Percentiles rank a stretch among this genome's conserved stretches.
Conservation (phyloP, 306 rosid species). For the Acacia crassicarpa region DNA sequence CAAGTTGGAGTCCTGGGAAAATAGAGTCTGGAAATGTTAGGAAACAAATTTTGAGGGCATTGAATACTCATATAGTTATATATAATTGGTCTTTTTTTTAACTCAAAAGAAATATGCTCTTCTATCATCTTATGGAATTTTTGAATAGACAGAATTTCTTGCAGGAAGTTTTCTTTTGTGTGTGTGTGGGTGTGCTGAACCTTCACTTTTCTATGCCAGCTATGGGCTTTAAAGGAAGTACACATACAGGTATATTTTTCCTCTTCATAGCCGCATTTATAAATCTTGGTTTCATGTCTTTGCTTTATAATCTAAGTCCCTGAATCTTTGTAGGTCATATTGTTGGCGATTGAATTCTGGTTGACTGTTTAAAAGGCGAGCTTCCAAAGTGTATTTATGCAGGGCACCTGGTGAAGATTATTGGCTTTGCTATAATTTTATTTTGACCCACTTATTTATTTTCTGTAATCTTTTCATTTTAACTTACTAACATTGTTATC, state of each 20-base stretch:
- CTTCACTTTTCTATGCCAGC: constrained; percentile 23
- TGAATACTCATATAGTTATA: constrained; percentile 45
- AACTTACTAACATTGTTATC: neutral
- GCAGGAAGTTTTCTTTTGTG: constrained; percentile 28
- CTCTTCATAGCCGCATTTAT: neutral
- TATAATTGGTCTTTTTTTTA: constrained; percentile 23
- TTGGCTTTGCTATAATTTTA: neutral
- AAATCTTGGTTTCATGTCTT: neutral
- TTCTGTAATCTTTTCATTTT: neutral
- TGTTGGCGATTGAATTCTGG: constrained; percentile 16
- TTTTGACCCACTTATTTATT: neutral
- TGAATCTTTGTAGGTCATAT: constrained; percentile 28
- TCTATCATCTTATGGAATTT: constrained; percentile 33
- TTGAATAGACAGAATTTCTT: constrained; percentile 42
- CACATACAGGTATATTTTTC: constrained; percentile 35
- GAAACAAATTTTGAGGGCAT: constrained; percentile 61
- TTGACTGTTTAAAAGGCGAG: neutral
- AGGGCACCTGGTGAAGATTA: neutral
- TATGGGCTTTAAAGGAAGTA: constrained; percentile 24
- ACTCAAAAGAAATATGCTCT: constrained; percentile 22
- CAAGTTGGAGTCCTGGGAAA: constrained; percentile 42
- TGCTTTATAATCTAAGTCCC: constrained; percentile 8
- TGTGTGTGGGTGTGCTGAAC: neutral
- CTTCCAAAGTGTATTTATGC: constrained; percentile 1
- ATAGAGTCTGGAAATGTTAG: constrained; percentile 48